Conservation (phyloP, 768 basidiomycete genomes). For the Amanita fuliginea region DNA sequence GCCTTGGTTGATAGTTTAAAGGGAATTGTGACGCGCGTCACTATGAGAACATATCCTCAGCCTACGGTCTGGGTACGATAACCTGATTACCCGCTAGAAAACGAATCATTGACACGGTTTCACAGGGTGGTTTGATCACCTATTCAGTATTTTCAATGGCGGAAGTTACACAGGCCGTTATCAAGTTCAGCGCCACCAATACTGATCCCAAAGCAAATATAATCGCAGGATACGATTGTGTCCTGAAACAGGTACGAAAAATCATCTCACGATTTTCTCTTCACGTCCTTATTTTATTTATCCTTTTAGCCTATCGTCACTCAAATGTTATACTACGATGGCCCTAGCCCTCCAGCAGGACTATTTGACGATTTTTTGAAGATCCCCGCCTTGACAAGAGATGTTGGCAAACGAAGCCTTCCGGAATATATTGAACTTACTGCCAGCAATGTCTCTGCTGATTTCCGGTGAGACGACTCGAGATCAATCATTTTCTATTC, state of each 20-base stretch:
- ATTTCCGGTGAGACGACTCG: conserved; percentile 5
- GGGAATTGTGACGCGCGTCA: conserved; percentile 54
- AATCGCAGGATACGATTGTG: background rate
- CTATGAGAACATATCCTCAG: conserved; percentile 43
- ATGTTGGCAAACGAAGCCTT: conserved; percentile 24
- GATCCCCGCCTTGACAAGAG: conserved; percentile 21
- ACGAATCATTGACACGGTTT: background rate
- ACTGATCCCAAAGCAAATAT: conserved; percentile 38
- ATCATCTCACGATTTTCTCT: background rate
- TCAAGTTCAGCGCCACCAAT: conserved; percentile 27
- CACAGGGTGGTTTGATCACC: conserved; percentile 39
- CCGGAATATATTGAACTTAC: conserved; percentile 20
- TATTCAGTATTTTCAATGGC: conserved; percentile 14
- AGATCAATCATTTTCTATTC: background rate
- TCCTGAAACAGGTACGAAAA: background rate
- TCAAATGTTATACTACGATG: conserved; percentile 40
- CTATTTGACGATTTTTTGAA: conserved; percentile 36
- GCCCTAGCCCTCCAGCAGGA: conserved; percentile 28
- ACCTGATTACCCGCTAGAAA: background rate
- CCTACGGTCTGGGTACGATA: conserved; percentile 45
- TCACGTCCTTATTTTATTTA: background rate
- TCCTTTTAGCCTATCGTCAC: conserved; percentile 12
- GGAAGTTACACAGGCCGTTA: conserved; percentile 23
- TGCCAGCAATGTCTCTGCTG: conserved; percentile 17
- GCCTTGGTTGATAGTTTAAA: conserved; percentile 5